Conservation (phyloP, 2,329 filamentous ascomycete species). For the Colletotrichum echinochloae region DNA sequence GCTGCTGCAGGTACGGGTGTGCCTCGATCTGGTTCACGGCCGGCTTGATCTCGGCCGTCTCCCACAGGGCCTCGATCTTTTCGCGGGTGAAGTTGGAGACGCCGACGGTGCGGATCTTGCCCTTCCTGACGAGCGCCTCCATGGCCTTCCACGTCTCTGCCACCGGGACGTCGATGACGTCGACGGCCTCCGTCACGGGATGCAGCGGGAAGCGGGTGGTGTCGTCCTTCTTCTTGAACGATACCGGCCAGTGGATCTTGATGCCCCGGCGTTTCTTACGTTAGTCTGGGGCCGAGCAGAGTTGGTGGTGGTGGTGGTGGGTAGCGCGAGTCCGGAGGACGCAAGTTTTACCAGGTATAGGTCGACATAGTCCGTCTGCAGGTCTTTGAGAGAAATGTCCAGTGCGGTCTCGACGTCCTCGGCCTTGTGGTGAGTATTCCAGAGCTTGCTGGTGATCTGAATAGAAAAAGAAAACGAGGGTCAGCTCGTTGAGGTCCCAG, state of each 20-base stretch:
- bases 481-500: neutral
- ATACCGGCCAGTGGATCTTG: constrained; percentile 63
- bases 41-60: constrained; percentile 59
- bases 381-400: constrained; percentile 47
- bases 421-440: constrained; percentile 50
- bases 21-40: constrained; percentile 65
- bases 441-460: constrained; percentile 48
- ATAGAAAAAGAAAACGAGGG: too few relatives aligned
- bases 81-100: constrained; percentile 68
- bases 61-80: constrained; percentile 65
- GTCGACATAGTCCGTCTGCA: constrained; percentile 50
- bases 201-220: constrained; percentile 56
- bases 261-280: constrained; percentile 19
- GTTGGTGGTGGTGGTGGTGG: neutral
- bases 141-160: constrained; percentile 72
- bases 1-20: constrained; percentile 60
- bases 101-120: constrained; percentile 68
- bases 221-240: constrained; percentile 58
- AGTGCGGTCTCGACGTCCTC: constrained; percentile 47
- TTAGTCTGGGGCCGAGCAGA: neutral
- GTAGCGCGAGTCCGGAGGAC: neutral
- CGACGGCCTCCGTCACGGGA: constrained; percentile 59
- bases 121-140: constrained; percentile 66
- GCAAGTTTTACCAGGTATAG: constrained; percentile 46
- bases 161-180: constrained; percentile 51